These are phyloP conservation scores for Pseudocercospora fuligena DNA, from an alignment of 2,329 filamentous ascomycete species.

Conservation along the genomic window DNA sequence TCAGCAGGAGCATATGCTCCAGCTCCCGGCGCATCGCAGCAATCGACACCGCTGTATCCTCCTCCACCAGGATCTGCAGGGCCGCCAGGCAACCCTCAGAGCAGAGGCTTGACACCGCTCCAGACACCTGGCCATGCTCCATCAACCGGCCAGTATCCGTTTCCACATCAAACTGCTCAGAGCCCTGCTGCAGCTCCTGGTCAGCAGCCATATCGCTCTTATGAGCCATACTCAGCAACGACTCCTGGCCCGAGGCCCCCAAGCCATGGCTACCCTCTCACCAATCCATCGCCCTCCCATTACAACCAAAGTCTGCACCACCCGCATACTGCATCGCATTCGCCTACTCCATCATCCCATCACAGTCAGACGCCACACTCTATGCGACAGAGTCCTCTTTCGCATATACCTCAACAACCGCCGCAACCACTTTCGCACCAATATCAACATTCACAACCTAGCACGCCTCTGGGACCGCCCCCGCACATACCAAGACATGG, in stretches of 20 bases:
- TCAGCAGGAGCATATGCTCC: conserved; percentile 21
- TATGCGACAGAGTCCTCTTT: conserved; percentile 38
- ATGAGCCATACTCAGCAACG: conserved; percentile 33
- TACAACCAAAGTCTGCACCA: conserved; percentile 19
- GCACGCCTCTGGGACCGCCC: conserved; percentile 56
- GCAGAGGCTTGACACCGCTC: conserved; percentile 36
- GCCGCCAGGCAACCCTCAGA: conserved; percentile 27
- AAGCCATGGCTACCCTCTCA: conserved; percentile 30
- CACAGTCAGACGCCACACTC: conserved; percentile 40
- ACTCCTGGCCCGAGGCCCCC: conserved; percentile 34
- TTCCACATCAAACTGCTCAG: conserved; percentile 32
- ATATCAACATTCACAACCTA: conserved; percentile 53
- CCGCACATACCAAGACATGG: conserved; percentile 37
- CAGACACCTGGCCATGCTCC: conserved; percentile 34
- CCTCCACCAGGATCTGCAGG: conserved; percentile 29
- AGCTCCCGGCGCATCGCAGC: conserved; percentile 17
- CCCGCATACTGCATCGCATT: conserved; percentile 34
- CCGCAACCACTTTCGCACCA: conserved; percentile 24
- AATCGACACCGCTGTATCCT: conserved; percentile 30
- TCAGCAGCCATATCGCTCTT: conserved; percentile 28
- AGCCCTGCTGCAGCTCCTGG: conserved; percentile 36
- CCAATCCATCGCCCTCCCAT: conserved; percentile 36
- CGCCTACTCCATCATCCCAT: conserved; percentile 41
- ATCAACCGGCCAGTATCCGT: conserved; percentile 31
- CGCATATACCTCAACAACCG: conserved; percentile 33